phyloP scores from a whole-genome alignment of 192 early-diverging fungal species.

The Backusella circina region DNA sequence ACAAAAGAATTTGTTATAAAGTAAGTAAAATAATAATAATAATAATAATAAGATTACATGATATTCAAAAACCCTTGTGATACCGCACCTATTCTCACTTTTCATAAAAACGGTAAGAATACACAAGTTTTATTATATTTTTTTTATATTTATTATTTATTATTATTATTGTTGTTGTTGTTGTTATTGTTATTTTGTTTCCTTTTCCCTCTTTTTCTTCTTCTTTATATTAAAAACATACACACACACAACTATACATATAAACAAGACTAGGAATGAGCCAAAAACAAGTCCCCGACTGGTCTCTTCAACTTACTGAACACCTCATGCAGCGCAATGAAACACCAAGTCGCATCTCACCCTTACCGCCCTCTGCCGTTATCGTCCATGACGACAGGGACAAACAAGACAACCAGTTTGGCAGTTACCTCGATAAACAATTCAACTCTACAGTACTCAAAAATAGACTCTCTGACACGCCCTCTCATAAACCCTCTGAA shows the following conservation, averaged over 20 bases:
- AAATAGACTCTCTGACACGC: neutral
- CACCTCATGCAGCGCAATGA: slow-evolving; percentile 1
- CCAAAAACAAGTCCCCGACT: neutral
- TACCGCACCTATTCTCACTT: neutral
- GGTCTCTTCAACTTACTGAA: slow-evolving; percentile 2
- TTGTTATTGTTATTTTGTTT: neutral
- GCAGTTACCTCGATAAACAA: neutral
- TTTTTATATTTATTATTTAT: neutral
- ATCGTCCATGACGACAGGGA: neutral
- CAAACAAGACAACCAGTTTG: slow-evolving; percentile 4
- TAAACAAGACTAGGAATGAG: neutral
- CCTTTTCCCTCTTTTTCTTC: neutral
- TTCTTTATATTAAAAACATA: neutral
- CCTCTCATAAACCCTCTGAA: neutral
- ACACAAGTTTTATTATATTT: neutral
- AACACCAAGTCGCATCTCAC: neutral
- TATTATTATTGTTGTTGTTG: neutral
- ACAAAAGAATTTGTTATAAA: neutral
- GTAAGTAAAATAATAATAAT: neutral
- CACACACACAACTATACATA: neutral
- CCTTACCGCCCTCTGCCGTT: neutral
- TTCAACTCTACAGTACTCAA: neutral
- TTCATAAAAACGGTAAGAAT: neutral
- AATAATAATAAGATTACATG: neutral
- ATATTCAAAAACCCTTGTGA: neutral